phyloP scores from a whole-genome alignment of 805 yeast species.

The Yarrowia osloensis region DNA sequence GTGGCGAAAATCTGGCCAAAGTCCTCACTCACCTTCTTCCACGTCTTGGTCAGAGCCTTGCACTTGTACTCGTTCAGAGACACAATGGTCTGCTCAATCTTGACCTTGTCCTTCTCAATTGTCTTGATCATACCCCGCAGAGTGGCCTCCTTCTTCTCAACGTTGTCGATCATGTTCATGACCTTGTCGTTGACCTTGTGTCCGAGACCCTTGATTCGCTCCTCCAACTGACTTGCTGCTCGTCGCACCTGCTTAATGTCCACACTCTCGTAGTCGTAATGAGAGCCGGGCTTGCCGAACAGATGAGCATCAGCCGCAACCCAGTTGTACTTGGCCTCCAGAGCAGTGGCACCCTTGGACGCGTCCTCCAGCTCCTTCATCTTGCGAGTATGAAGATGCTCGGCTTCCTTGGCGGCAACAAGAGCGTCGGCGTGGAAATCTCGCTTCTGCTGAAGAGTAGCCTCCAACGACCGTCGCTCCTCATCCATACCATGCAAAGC shows the following conservation, averaged over 20 bases:
- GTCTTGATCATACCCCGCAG: slow-evolving; percentile 79
- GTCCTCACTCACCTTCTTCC: slow-evolving; percentile 82
- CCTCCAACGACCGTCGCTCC: slow-evolving; percentile 60
- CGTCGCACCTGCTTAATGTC: slow-evolving; percentile 59
- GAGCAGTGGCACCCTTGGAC: slow-evolving; percentile 31
- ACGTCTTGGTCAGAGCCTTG: slow-evolving; percentile 78
- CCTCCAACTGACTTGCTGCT: slow-evolving; percentile 57
- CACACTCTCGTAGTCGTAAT: slow-evolving; percentile 40
- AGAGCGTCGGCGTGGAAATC: slow-evolving; percentile 34
- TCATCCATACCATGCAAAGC: slow-evolving; percentile 69
- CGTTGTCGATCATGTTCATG: slow-evolving; percentile 88
- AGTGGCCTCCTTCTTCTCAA: slow-evolving; percentile 80
- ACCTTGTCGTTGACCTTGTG: slow-evolving; percentile 81
- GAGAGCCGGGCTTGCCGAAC: slow-evolving; percentile 43
- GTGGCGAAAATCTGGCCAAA: slow-evolving; percentile 90
- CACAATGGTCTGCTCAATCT: slow-evolving; percentile 83
- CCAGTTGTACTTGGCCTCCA: slow-evolving; percentile 68
- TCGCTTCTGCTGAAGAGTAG: slow-evolving; percentile 36
- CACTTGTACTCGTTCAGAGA: slow-evolving; percentile 84
- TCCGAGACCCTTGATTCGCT: slow-evolving; percentile 66
- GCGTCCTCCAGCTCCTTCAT: slow-evolving; percentile 38
- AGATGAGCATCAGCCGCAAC: slow-evolving; percentile 60
- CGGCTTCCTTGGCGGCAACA: slow-evolving; percentile 36
- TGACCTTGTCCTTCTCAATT: slow-evolving; percentile 83
- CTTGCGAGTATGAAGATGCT: slow-evolving; percentile 40